Percentiles rank a stretch among this genome's conserved stretches.
Evolutionary conservation across 768 basidiomycete genomes (phyloP).

Genomic region (Stropharia rugosoannulata): DNA sequence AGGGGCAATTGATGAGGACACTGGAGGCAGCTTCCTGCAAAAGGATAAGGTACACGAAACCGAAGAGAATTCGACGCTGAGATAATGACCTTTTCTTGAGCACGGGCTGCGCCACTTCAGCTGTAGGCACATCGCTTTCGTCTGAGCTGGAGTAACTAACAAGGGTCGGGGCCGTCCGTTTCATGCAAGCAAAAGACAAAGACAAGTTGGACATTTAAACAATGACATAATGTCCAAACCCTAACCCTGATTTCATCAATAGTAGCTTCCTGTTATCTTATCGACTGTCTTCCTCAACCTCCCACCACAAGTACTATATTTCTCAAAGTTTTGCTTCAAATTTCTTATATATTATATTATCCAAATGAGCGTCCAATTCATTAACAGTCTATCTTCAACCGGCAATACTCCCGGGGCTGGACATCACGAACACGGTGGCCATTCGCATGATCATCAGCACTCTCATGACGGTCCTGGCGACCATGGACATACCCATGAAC

Average conservation of each 20-base stretch:
- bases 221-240: constrained; percentile 11
- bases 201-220: neutral
- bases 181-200: constrained; percentile 26
- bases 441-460: constrained; percentile 11
- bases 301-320: neutral
- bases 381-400: constrained; percentile 58
- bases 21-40: constrained; percentile 59
- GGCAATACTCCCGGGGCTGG: constrained; percentile 28
- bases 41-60: neutral
- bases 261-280: constrained; percentile 4
- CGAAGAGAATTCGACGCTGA: neutral
- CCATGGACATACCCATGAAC: constrained; percentile 95
- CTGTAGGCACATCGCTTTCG: constrained; percentile 25
- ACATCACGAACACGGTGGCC: constrained; percentile 59
- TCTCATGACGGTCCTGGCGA: constrained; percentile 37
- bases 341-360: neutral
- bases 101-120: constrained; percentile 11
- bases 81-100: constrained; percentile 41
- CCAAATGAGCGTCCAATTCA: constrained; percentile 69
- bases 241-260: constrained; percentile 21
- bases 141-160: constrained; percentile 55
- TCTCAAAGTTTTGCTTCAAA: neutral
- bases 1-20: constrained; percentile 47
- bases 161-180: constrained; percentile 31
- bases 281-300: neutral